A percentile compares a stretch with the other conserved stretches of the same genome.
Evolutionary conservation across 768 basidiomycete species (phyloP).

Genomic region (Amanita pallidorosea): DNA sequence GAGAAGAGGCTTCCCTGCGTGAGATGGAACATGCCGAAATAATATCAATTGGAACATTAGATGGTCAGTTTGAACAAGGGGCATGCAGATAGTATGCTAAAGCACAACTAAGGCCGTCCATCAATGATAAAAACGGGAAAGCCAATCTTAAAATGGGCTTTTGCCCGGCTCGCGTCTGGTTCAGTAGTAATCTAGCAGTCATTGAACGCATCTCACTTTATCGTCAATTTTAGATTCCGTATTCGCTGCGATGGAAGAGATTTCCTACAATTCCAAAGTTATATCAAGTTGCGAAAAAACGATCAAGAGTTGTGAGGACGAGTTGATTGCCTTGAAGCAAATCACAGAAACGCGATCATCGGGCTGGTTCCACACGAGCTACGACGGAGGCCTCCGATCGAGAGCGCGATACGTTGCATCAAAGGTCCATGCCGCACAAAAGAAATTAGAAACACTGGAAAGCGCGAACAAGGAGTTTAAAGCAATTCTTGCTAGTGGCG

Average conservation of each 20-base stretch:
- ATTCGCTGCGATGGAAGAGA: constrained; percentile 76
- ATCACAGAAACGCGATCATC: constrained; percentile 44
- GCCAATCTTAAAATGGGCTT: constrained; percentile 82
- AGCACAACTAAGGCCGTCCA: constrained; percentile 50
- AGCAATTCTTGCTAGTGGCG: constrained; percentile 36
- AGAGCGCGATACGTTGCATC: constrained; percentile 59
- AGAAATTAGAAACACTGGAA: constrained; percentile 62
- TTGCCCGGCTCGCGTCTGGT: constrained; percentile 75
- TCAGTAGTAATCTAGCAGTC: constrained; percentile 10
- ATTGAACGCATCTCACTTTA: neutral
- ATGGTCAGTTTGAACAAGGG: constrained; percentile 35
- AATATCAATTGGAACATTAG: constrained; percentile 65
- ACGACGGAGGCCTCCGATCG: constrained; percentile 37
- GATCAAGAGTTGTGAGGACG: constrained; percentile 65
- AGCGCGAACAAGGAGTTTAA: constrained; percentile 60
- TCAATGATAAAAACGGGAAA: constrained; percentile 81
- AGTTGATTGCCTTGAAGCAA: constrained; percentile 56
- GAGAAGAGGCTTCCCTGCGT: constrained; percentile 72
- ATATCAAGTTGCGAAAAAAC: constrained; percentile 49
- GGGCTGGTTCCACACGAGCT: constrained; percentile 21
- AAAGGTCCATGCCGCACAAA: constrained; percentile 64
- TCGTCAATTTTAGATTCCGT: constrained; percentile 42
- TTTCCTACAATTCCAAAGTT: constrained; percentile 64
- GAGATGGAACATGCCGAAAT: constrained; percentile 86
- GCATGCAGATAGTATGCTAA: neutral